Evolutionary conservation across 345 rosid species (phyloP), one percentile per base, ranked within the genome.

Genomic region (Carallia brachiata): DNA sequence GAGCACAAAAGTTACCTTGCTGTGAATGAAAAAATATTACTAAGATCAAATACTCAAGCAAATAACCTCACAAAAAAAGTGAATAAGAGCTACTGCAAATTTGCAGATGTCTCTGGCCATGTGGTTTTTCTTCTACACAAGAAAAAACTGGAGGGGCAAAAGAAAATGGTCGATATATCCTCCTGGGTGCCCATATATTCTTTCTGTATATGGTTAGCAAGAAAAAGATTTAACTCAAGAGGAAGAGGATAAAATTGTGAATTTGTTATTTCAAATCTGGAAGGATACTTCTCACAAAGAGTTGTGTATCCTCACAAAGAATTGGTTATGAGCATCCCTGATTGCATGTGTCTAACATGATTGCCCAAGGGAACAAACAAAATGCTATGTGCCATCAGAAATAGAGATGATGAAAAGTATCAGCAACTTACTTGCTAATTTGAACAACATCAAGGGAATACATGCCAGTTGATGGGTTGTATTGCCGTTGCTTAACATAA

Each of bases 401-500:
- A 55, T 28, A 60, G 12, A 44, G 34, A 36, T 16, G 23, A 39
- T 37, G 58, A 54, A 61, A 50, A 53, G 39, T 23, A 32, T 69
- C 37, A 17, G 56, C 68, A 40, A 63, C 99, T 87, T 88, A 92
- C 99, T 89, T 92, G 98, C 99, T 95, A 73, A 95, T 89, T 77
- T 85, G 93, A 70, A 90, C 88, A 77, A 89, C 85, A 82, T 95
- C 99, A 65, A 95, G 99, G 79, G 96, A 95, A 75, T 90, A 92
- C 97, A 95, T 88, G 81, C 99, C 97, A 37, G 91, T 84, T 76
- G 96, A 79, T 75, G 99, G 92, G 84, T 90, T 89, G 84, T 92
- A 92, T 52, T 90, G 96, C 30, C 96, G 89, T 75, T 95, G 98
- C 91, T 95, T 95, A 76, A 95, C 99, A 76, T 81, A 89, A 55